Base-by-base conservation (phyloP, 352 stramenopile species). In the Phytophthora europaea region DNA sequence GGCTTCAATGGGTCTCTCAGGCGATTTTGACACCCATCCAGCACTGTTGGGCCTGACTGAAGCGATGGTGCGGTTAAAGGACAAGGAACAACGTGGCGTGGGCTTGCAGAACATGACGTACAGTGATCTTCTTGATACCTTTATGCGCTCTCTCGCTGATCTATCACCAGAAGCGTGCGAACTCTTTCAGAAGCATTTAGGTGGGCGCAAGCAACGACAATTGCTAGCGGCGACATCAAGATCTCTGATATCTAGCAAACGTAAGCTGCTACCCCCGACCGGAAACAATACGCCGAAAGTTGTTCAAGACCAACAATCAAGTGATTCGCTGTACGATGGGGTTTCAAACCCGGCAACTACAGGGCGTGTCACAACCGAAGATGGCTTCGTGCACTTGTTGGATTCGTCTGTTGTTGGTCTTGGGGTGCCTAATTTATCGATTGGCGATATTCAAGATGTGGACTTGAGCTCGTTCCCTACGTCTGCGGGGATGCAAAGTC, bases 31-130 rank as follows among this genome's bases (percentile, higher is more conserved):
- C 26, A 75, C 82, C 4, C 84, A 92, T 45, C 79, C 85, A n/a
- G 76, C 85, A 31, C 71, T 94, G 13, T 54, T 95, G 6, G 89
- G 87, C 0, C 54, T 95, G 16, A 63, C 90, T 2, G 87, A 95
- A 62, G 84, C 77, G 8, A 93, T 95, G 81, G 79, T 90, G 23
- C 78, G 75, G n/a, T 70, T 91, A 12, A 94, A 93, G 53, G 83
- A 94, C 56, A 95, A 95, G 67, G 81, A 94, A 55, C 74, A 82
- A 3, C 88, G 88, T 26, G 87, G 88, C 8, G 87, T 95, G 7
- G 88, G 88, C 0, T 67, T 93, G 61, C 89, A 95, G 71, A 95
- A 95, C 67, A 95, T 95, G 89, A 78, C 58, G 20, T 94, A 93
- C 67, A 93, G 76, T 40, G 70, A 84, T 33, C 76, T 81, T 23